Percentiles rank a stretch among this genome's conserved stretches.
phyloP scores from a whole-genome alignment of 306 rosid species.

The Acacia confusa region DNA sequence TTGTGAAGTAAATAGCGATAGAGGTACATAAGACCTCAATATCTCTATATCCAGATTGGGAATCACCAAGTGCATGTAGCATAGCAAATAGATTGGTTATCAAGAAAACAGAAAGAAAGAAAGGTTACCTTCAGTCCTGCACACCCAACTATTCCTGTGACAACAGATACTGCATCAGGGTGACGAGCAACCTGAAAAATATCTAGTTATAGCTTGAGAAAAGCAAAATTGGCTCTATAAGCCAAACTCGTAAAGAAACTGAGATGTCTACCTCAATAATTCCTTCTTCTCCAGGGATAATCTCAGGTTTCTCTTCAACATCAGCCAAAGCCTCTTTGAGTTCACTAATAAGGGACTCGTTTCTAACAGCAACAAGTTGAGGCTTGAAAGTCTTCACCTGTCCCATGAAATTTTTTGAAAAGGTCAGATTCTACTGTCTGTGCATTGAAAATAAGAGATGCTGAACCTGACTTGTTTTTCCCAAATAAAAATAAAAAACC shows the following conservation, averaged over 20 bases:
- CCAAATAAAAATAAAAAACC: not conserved
- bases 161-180: constrained; percentile 92
- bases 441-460: constrained; percentile 13
- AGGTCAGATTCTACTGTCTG: constrained; percentile 7
- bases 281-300: constrained; percentile 98
- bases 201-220: constrained; percentile 27
- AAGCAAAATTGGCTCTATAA: constrained; percentile 19
- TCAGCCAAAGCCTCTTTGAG: constrained; percentile 86
- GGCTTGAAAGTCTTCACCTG: constrained; percentile 94
- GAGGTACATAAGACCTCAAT: constrained; percentile 4
- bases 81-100: constrained; percentile 7
- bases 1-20: not conserved
- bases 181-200: constrained; percentile 92
- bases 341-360: constrained; percentile 79
- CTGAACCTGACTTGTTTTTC: not conserved
- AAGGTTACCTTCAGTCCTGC: constrained; percentile 89
- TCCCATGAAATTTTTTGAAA: constrained; percentile 24
- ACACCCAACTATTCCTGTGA: constrained; percentile 97
- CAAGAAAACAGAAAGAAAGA: not conserved
- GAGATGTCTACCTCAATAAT: constrained; percentile 70
- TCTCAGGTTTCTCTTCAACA: constrained; percentile 83
- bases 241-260: constrained; percentile 7
- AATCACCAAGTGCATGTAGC: not conserved
- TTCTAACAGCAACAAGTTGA: constrained; percentile 83
- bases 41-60: not conserved